Conservation (phyloP, 257 asterid genomes). For the Solanum paucissectum region DNA sequence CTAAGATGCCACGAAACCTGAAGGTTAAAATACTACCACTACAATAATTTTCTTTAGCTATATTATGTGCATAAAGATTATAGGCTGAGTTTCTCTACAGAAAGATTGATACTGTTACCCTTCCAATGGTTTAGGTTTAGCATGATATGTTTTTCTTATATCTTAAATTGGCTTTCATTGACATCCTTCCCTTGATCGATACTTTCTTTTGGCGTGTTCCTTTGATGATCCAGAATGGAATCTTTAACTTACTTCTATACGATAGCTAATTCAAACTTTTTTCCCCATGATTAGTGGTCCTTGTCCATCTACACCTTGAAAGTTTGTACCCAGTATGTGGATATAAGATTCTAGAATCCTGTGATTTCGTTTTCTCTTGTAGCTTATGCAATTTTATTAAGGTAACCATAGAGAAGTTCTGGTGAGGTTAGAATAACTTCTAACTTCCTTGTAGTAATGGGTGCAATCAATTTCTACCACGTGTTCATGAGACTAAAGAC, state of each 20-base stretch:
- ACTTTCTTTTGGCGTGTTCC: background rate
- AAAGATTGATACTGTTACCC: background rate
- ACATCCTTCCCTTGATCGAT: background rate
- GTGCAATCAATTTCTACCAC: background rate
- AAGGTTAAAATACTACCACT: conserved; percentile 29
- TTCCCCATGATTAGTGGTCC: background rate
- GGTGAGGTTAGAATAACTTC: background rate
- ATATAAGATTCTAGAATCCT: background rate
- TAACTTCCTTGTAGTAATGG: background rate
- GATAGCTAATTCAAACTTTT: background rate
- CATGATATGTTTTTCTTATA: background rate
- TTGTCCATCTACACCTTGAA: background rate
- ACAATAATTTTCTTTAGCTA: background rate
- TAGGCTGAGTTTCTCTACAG: background rate
- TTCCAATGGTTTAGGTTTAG: background rate
- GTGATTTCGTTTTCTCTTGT: background rate
- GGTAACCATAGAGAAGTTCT: background rate
- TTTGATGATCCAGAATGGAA: background rate
- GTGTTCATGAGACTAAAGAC: background rate
- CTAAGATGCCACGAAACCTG: conserved; percentile 90
- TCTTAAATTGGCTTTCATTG: background rate
- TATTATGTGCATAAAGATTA: background rate
- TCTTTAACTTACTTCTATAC: background rate
- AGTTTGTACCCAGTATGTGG: background rate
- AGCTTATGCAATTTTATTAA: background rate